Percentiles rank a stretch among this genome's conserved stretches.
Evolutionary conservation across 1,139 yeast genomes (phyloP).

Genomic region (Debaryomyces nepalensis): DNA sequence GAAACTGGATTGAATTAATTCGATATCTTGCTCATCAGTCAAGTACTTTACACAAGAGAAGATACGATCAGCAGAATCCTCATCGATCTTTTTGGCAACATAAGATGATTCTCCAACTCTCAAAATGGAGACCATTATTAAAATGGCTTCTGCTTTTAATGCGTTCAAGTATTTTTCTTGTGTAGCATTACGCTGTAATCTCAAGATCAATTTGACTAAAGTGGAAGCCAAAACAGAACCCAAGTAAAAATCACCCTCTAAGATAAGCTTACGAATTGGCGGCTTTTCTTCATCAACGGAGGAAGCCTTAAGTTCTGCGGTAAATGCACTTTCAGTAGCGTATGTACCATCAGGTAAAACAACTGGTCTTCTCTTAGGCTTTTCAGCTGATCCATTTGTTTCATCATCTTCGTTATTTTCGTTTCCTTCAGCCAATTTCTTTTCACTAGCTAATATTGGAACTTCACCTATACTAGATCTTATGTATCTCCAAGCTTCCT

Average conservation of each 20-base stretch:
- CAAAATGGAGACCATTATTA: slow-evolving; percentile 87
- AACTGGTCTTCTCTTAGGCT: slow-evolving; percentile 65
- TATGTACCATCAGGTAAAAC: slow-evolving; percentile 98
- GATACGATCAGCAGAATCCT: slow-evolving; percentile 93
- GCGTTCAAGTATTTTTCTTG: slow-evolving; percentile 71
- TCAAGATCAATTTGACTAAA: slow-evolving; percentile 82
- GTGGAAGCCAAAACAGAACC: slow-evolving; percentile 90
- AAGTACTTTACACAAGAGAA: slow-evolving; percentile 79
- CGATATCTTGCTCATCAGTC: slow-evolving; percentile 62
- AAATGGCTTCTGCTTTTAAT: slow-evolving; percentile 90
- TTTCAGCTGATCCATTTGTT: slow-evolving; percentile 27
- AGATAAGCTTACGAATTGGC: slow-evolving; percentile 78
- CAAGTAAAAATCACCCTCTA: slow-evolving; percentile 89
- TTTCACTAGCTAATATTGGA: slow-evolving; percentile 82
- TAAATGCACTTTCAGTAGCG: slow-evolving; percentile 91
- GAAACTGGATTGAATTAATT: slow-evolving; percentile 68
- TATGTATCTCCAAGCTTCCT: slow-evolving; percentile 85
- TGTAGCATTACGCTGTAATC: slow-evolving; percentile 65
- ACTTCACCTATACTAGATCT: slow-evolving; percentile 87
- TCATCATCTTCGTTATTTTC: slow-evolving; percentile 35
- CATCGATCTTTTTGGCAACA: slow-evolving; percentile 82
- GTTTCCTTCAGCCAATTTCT: slow-evolving; percentile 45
- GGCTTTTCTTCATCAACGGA: slow-evolving; percentile 54
- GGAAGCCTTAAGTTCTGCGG: slow-evolving; percentile 42
- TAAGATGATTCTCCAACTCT: slow-evolving; percentile 87